Conservation (phyloP, 2,329 filamentous ascomycete genomes). For the Pseudogymnoascus sp. region DNA sequence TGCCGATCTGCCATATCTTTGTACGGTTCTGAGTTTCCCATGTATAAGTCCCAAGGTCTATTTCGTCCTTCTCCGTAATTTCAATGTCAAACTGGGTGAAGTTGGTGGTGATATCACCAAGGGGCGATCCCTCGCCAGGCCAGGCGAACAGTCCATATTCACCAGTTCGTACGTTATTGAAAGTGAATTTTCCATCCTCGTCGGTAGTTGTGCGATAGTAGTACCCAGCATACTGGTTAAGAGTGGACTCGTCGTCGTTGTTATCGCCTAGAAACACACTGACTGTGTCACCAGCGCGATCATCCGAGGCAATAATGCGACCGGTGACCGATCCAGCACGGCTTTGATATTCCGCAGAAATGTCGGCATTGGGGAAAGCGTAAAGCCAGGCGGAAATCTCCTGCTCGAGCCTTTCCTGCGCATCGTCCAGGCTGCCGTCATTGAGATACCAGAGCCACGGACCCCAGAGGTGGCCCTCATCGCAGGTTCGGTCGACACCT, state of each 20-base stretch:
- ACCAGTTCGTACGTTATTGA: slow-evolving; percentile 36
- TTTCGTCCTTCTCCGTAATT: slow-evolving; percentile 28
- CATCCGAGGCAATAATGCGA: slow-evolving; percentile 37
- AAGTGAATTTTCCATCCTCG: slow-evolving; percentile 34
- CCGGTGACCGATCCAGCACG: slow-evolving; percentile 37
- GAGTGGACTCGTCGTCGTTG: slow-evolving; percentile 34
- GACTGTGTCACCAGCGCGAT: slow-evolving; percentile 37
- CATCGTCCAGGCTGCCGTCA: slow-evolving; percentile 38
- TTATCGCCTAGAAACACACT: slow-evolving; percentile 41
- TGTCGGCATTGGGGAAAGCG: slow-evolving; percentile 34
- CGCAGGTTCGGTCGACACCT: slow-evolving; percentile 28
- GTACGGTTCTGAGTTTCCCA: slow-evolving; percentile 34
- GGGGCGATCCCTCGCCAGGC: slow-evolving; percentile 35
- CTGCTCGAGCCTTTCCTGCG: slow-evolving; percentile 29
- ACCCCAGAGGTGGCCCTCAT: slow-evolving; percentile 35
- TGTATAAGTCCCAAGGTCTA: slow-evolving; percentile 31
- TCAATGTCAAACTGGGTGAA: slow-evolving; percentile 34
- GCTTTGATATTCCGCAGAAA: slow-evolving; percentile 33
- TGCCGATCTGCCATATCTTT: slow-evolving; percentile 41
- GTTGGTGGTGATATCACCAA: slow-evolving; percentile 38
- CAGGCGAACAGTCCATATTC: slow-evolving; percentile 42
- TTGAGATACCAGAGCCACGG: slow-evolving; percentile 41
- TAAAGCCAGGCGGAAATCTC: slow-evolving; percentile 42
- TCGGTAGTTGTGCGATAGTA: slow-evolving; percentile 43
- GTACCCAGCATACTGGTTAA: slow-evolving; percentile 40